A percentile compares a stretch with the other conserved stretches of the same genome.
Conservation (phyloP, 2,329 filamentous ascomycete species). For the Aureobasidium lini region DNA sequence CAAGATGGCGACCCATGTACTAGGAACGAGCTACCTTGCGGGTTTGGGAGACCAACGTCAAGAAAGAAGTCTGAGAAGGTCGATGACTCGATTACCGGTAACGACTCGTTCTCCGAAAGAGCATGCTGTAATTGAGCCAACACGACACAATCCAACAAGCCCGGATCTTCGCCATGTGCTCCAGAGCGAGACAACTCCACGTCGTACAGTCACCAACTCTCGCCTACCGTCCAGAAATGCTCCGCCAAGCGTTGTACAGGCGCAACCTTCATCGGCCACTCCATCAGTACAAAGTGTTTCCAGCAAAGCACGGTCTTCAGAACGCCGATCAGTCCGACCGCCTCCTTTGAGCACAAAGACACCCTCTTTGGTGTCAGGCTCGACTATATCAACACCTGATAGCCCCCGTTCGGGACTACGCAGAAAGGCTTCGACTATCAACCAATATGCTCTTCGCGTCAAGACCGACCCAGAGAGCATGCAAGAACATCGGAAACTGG, state of each 20-base stretch:
- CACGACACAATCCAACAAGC: background rate
- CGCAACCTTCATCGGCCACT: background rate
- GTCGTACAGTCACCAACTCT: conserved; percentile 7
- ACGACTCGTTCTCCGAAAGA: background rate
- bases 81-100: conserved; percentile 3
- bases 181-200: background rate
- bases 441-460: conserved; percentile 25
- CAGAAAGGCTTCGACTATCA: conserved; percentile 38
- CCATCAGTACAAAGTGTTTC: background rate
- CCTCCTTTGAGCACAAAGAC: conserved; percentile 29
- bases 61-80: background rate
- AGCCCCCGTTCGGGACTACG: conserved; percentile 38
- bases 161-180: background rate
- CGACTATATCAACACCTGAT: conserved; percentile 39
- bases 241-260: conserved; percentile 10
- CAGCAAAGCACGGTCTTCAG: background rate
- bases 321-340: background rate
- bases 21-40: background rate
- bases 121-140: background rate
- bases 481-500: conserved; percentile 17
- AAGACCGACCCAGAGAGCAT: conserved; percentile 14
- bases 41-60: background rate
- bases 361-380: conserved; percentile 42
- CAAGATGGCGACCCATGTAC: background rate
- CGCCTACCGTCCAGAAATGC: background rate